These are phyloP conservation scores for Heterobasidion parviporum DNA, from an alignment of 1,284 basidiomycete genomes.

Conservation along the genomic window DNA sequence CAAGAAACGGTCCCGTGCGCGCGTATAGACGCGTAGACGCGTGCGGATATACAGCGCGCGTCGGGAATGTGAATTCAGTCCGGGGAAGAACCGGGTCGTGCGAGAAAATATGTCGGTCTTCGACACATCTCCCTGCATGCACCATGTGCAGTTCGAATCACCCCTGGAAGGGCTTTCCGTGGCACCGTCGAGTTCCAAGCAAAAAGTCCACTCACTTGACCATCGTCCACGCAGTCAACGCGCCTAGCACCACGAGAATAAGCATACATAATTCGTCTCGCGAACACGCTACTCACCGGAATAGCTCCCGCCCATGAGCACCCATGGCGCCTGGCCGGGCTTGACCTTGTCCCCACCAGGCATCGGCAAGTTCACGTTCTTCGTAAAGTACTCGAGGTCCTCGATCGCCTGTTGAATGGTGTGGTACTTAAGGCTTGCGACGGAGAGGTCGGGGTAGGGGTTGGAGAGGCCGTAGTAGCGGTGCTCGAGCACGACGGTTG, in stretches of 20 bases:
- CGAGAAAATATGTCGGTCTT: no score
- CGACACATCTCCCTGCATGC: no score
- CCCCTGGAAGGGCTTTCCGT: no score
- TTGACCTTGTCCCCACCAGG: slow-evolving; percentile 50
- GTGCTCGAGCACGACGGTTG: slow-evolving; percentile 53
- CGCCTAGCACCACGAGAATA: slow-evolving; percentile 17
- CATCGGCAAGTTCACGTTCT: slow-evolving; percentile 59
- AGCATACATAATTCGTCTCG: neutral
- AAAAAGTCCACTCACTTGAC: slow-evolving; percentile 39
- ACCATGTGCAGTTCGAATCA: no score
- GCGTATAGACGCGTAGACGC: no score
- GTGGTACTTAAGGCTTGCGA: slow-evolving; percentile 46
- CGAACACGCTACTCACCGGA: slow-evolving; percentile 27
- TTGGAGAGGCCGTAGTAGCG: slow-evolving; percentile 47
- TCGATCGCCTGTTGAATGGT: slow-evolving; percentile 68
- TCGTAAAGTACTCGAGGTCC: slow-evolving; percentile 62
- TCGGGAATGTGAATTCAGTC: no score
- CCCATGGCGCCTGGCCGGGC: slow-evolving; percentile 56
- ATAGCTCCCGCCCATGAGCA: slow-evolving; percentile 66
- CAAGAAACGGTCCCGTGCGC: no score
- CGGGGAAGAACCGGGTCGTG: no score
- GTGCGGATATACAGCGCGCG: no score
- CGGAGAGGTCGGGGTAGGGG: slow-evolving; percentile 54
- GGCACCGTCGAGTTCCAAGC: no score
- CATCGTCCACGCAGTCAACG: slow-evolving; percentile 65